phyloP scores from a whole-genome alignment of 148 eudicot genomes.

The Camellia japonica region DNA sequence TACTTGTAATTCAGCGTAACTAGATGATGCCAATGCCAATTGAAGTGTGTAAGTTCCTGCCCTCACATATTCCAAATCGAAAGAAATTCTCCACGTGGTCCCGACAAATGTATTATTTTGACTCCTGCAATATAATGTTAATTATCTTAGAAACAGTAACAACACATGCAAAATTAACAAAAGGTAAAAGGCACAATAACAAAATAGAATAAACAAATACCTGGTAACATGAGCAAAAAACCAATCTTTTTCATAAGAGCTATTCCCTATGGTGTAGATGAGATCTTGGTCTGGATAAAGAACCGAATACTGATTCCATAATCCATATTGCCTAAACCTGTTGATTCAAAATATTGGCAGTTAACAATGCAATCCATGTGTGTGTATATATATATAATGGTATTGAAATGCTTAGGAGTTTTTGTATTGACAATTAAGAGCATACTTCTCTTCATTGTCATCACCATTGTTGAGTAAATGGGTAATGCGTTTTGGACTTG shows the following conservation, averaged over 20 bases:
- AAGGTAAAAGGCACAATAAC: neutral
- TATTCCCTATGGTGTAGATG: conserved; percentile 53
- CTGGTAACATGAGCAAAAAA: conserved; percentile 73
- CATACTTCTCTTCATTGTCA: conserved; percentile 40
- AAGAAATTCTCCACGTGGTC: conserved; percentile 64
- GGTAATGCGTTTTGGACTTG: conserved; percentile 41
- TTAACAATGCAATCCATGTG: neutral
- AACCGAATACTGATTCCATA: conserved; percentile 65
- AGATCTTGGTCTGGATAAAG: conserved; percentile 64
- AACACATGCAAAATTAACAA: neutral
- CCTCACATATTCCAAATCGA: conserved; percentile 31
- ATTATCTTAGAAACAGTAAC: neutral
- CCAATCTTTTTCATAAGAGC: conserved; percentile 58
- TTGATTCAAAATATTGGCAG: neutral
- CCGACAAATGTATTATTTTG: conserved; percentile 27
- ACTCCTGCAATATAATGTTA: conserved; percentile 31
- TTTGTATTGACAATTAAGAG: neutral
- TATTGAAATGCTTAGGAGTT: neutral
- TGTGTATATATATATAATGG: too few species aligned
- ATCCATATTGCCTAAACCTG: conserved; percentile 72
- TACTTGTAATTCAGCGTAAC: too few species aligned
- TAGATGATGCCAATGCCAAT: conserved; percentile 49
- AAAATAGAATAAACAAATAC: neutral
- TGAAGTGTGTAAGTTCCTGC: conserved; percentile 52
- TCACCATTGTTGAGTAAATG: conserved; percentile 29